Base-by-base conservation (phyloP, 1,284 basidiomycete genomes). In the Irpex sp. region DNA sequence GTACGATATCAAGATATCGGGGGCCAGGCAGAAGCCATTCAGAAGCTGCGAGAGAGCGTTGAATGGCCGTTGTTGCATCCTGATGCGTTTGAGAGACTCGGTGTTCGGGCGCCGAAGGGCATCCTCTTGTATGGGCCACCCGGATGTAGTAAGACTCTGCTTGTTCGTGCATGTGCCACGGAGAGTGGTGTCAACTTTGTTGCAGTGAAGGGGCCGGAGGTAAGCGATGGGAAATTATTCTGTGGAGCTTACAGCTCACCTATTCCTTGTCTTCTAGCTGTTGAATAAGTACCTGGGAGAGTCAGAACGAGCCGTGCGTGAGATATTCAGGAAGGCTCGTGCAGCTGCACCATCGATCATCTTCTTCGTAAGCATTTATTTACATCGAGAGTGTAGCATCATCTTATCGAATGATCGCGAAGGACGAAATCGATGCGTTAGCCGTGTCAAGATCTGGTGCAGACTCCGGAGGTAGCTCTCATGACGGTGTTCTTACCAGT, bases 391-490 rank as follows among this genome's bases (percentile, higher is more conserved):
- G 7, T 59, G 21, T 58, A 21, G 3, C 34, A 66, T 17, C 51
- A 34, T 51, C 5, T 61, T 59, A 13, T 44, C 26, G 5, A 37
- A 59, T 57, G 19, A 31, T n/a, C 38, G 19, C 55, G 1, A 38
- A 97, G 96, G 97, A 99, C 73, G 97, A 99, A 76, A 94, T 99
- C 58, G 97, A 99, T 72, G 96, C 96, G 0, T 83, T 99, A 1
- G 96, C 93, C 0, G 86, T 88, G 0, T 89, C 93, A 0, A 85
- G 97, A 38, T 84, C 86, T 1, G 81, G 82, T 2, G 84, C 85
- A 11, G 87, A 89, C 56, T 79, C 79, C 4, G 84, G 86, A 2
- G 79, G 79, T 1, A 36, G 31, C 54, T 83, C 88, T 0, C 89
- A 95, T 68, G 91, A 94, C 70, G 94, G 97, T 5, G 94, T 98